Base-by-base conservation (phyloP, 1,139 yeast species). In the Taphrina betulina region DNA sequence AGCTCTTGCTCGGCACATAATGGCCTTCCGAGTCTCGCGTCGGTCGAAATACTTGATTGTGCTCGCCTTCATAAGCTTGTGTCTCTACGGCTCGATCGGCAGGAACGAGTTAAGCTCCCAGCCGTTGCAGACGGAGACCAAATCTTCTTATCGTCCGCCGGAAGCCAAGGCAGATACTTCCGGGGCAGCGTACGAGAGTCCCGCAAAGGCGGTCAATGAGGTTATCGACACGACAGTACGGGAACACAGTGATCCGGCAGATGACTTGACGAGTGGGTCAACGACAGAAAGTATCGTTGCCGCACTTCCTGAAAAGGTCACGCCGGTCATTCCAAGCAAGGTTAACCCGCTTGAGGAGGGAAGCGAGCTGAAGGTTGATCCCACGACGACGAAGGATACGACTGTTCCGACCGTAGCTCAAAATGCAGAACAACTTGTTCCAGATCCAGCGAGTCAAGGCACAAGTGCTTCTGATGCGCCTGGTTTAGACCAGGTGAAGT, bases 1-100 rank as follows among this genome's bases (percentile, higher is more conserved):
- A n/a, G n/a, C n/a, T n/a, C n/a, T n/a, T n/a, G 2, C 16, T 8
- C 10, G 37, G 2, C 17, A 12, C n/a, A 34, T n/a, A 29, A 45
- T 45, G 52, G 52, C 41, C 14, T n/a, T 35, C 3, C 31, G 52
- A 7, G 24, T 45, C 8, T 35, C 40, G 17, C 40, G 52, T 5
- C 14, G 52, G 24, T 29, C 24, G 20, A 45, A 45, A 26, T 45
- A 45, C 17, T 20, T 45, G 29, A 34, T 45, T 8, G 52, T 35
- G 5, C 24, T 35, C 17, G 40, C 52, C n/a, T 1, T 23, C 34
- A 35, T 45, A 14, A 34, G 14, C 26, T 10, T 45, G n/a, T 16
- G 34, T 12, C 24, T 45, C 17, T 45, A 45, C 26, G 41, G 38
- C 19, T 43, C 48, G 10, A 17, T 43, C 10, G 48, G 37, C 37